Conservation (phyloP, 306 rosid genomes). For the Pyrus pyrifolia region DNA sequence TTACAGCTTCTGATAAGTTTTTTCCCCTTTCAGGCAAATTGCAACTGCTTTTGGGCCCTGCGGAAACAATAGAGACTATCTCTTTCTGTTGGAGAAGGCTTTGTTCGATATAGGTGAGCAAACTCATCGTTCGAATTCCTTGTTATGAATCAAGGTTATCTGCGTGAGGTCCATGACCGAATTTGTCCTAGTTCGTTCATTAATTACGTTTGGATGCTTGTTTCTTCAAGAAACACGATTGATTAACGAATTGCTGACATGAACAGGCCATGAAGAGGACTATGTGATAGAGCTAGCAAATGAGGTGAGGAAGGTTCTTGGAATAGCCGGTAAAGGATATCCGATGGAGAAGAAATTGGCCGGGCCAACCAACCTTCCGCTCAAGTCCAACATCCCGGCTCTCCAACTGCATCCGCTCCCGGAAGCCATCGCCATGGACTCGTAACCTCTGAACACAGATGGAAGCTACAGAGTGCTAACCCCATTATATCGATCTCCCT, state of each 20-base stretch:
- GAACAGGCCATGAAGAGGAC: slow-evolving; percentile 80
- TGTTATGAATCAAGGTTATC: neutral
- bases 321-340: slow-evolving; percentile 32
- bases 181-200: neutral
- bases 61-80: slow-evolving; percentile 81
- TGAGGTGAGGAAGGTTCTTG: slow-evolving; percentile 81
- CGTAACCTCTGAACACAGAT: slow-evolving; percentile 8
- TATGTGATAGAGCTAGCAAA: slow-evolving; percentile 82
- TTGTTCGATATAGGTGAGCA: slow-evolving; percentile 70
- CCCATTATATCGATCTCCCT: neutral
- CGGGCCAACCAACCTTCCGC: slow-evolving; percentile 39
- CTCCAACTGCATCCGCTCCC: slow-evolving; percentile 57
- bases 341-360: slow-evolving; percentile 45
- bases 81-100: slow-evolving; percentile 81
- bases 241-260: neutral
- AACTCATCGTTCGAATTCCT: neutral
- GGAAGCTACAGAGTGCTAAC: slow-evolving; percentile 21
- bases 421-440: slow-evolving; percentile 78
- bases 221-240: neutral
- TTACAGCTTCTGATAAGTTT: neutral
- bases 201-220: neutral
- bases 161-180: neutral
- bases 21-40: slow-evolving; percentile 65
- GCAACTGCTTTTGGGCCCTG: slow-evolving; percentile 97
- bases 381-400: slow-evolving; percentile 44